Evolutionary conservation across 169 alveolate genomes (phyloP).

Genomic region (Perkinsus chesapeaki): DNA sequence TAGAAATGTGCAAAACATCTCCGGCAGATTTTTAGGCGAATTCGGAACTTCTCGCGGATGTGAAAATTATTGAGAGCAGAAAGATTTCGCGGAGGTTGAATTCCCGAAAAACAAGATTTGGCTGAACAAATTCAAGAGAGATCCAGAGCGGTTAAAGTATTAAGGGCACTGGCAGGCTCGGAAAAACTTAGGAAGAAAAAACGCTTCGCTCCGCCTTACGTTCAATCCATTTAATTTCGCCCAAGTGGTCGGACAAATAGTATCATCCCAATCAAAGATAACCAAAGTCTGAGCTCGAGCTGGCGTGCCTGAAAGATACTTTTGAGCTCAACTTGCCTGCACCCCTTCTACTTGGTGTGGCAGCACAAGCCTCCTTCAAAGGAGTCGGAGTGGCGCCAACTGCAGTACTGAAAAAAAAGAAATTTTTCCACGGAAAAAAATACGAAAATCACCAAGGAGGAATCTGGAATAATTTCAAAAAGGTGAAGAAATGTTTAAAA

Average conservation of each 20-base stretch:
- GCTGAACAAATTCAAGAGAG: background rate
- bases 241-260: constrained; percentile 7
- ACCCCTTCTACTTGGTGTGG: background rate
- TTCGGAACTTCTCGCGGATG: background rate
- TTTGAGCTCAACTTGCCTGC: background rate
- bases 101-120: background rate
- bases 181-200: background rate
- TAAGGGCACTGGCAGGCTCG: no score
- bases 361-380: background rate
- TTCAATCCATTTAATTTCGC: background rate
- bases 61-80: background rate
- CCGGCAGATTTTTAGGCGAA: background rate
- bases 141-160: no score
- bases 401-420: background rate
- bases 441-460: no score
- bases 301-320: background rate
- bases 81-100: background rate
- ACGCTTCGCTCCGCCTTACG: background rate
- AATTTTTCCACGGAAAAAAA: no score
- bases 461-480: no score
- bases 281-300: background rate
- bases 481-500: no score
- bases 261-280: constrained; percentile 9
- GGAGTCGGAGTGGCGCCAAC: background rate
- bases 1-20: no score